Evolutionary conservation across 1,284 basidiomycete species (phyloP), one percentile per base, ranked within the genome.

Genomic region (Ustilago bromivora): DNA sequence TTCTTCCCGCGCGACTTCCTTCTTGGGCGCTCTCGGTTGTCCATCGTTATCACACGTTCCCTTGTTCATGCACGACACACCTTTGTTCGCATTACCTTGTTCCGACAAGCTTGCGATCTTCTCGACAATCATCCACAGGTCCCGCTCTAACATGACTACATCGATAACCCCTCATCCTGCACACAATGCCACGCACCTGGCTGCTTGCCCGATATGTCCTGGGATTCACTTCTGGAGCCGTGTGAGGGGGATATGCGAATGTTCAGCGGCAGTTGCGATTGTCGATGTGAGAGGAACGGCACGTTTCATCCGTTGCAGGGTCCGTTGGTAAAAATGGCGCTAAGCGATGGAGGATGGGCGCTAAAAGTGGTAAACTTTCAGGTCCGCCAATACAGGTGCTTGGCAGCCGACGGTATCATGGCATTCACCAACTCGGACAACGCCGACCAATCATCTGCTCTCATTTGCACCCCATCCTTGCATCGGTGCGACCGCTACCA

Each of bases 41-140:
- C 49, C 41, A 46, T 31, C 54, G 66, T 65, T 73, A 65, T 73
- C 66, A 66, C 71, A 73, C 71, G 71, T 73, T 73, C 71, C 65
- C 61, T 51, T 57, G 9, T 53, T 19, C 49, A 38, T 67, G 61
- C 57, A 61, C 23, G 23, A 28, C 23, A 28, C 23, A 28, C 23
- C 23, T 28, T 28, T 28, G 23, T 28, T 28, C 23, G 23, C 23
- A 2, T 28, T 28, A 28, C 23, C 23, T 28, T 28, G 23, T 28
- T 2, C 23, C 23, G 35, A 34, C n/a, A 23, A 36, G n/a, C 9
- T 53, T 54, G 46, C 32, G 17, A 31, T 19, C 28, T 41, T 17
- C 23, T 10, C 35, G 31, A 46, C 19, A 3, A 19, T 46, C 43
- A 19, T 11, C 43, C 43, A 11, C 17, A 11, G 43, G n/a, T 19